A percentile compares a stretch with the other conserved stretches of the same genome.
Conservation (phyloP, 2,329 filamentous ascomycete genomes). For the Pezicula carpinea region DNA sequence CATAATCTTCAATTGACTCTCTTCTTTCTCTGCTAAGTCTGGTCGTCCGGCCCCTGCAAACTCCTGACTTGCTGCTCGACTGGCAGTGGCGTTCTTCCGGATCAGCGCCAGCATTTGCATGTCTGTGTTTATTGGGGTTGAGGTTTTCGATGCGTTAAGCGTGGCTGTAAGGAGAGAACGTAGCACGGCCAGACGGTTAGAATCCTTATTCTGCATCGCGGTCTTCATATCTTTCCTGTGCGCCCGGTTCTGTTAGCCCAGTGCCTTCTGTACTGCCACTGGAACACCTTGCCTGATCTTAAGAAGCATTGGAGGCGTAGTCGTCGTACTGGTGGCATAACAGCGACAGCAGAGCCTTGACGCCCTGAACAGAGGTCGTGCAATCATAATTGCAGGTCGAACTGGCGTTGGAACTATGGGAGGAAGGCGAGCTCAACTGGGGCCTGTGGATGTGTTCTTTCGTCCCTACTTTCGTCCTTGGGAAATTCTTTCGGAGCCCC, state of each 20-base stretch:
- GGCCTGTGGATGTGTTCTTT: too few relatives aligned
- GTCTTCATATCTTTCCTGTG: slow-evolving; percentile 52
- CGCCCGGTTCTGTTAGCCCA: slow-evolving; percentile 1
- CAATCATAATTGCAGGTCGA: slow-evolving; percentile 10
- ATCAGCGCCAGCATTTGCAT: slow-evolving; percentile 64
- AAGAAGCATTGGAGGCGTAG: slow-evolving; percentile 28
- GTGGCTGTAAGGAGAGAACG: slow-evolving; percentile 65
- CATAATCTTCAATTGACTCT: slow-evolving; percentile 58
- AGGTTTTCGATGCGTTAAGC: slow-evolving; percentile 71
- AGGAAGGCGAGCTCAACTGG: background rate
- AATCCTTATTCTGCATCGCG: slow-evolving; percentile 62
- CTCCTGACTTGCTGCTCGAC: slow-evolving; percentile 56
- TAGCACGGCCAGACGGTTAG: slow-evolving; percentile 61
- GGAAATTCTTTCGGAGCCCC: background rate
- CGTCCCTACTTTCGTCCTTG: background rate
- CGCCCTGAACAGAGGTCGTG: slow-evolving; percentile 16
- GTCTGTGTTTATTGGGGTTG: slow-evolving; percentile 65
- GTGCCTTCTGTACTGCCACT: background rate
- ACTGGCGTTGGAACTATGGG: background rate
- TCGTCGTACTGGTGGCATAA: slow-evolving; percentile 22
- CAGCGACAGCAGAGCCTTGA: slow-evolving; percentile 20
- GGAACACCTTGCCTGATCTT: slow-evolving; percentile 29
- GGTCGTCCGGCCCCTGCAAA: slow-evolving; percentile 58
- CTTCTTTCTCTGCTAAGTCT: slow-evolving; percentile 69
- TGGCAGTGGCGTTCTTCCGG: slow-evolving; percentile 55